A percentile compares a stretch with the other conserved stretches of the same genome.
phyloP scores from a whole-genome alignment of 495 filamentous ascomycete species.

The Neohortaea acidophila region DNA sequence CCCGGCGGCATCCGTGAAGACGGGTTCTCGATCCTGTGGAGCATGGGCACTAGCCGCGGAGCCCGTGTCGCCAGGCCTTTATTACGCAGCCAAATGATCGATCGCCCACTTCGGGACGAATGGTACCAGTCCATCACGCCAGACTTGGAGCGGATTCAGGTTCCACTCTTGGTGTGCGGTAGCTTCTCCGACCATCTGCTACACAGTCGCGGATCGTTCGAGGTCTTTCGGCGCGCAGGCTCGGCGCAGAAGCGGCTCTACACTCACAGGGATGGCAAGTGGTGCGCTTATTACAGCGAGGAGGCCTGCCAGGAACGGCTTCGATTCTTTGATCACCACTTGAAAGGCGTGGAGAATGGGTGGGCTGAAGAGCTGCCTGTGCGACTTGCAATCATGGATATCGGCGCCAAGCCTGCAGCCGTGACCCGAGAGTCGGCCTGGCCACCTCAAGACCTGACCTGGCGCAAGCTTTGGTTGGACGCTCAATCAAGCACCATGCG shows the following conservation, averaged over 20 bases:
- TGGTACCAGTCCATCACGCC: slow-evolving; percentile 36
- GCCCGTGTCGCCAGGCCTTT: slow-evolving; percentile 43
- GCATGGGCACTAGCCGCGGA: slow-evolving; percentile 40
- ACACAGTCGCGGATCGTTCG: slow-evolving; percentile 46
- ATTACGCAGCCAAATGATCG: slow-evolving; percentile 47
- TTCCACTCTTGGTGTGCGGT: slow-evolving; percentile 43
- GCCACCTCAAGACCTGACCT: slow-evolving; percentile 45
- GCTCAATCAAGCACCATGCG: slow-evolving; percentile 24
- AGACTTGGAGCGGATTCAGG: slow-evolving; percentile 43
- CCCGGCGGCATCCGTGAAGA: slow-evolving; percentile 54
- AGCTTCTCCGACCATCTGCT: slow-evolving; percentile 52
- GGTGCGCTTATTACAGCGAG: slow-evolving; percentile 53
- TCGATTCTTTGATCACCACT: slow-evolving; percentile 48
- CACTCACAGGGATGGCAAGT: slow-evolving; percentile 50
- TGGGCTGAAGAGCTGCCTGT: slow-evolving; percentile 45
- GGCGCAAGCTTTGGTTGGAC: slow-evolving; percentile 39
- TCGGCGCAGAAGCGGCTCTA: slow-evolving; percentile 47
- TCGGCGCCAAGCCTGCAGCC: slow-evolving; percentile 40
- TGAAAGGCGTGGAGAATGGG: slow-evolving; percentile 42
- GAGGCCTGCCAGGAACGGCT: slow-evolving; percentile 48
- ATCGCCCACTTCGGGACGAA: slow-evolving; percentile 36
- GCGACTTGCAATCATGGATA: too few species aligned
- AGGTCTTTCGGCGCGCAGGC: slow-evolving; percentile 42
- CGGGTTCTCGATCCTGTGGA: slow-evolving; percentile 26
- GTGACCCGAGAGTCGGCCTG: slow-evolving; percentile 43